These are phyloP conservation scores for Phaffia rhodozyma DNA, from an alignment of 1,284 basidiomycete genomes.

Conservation along the genomic window DNA sequence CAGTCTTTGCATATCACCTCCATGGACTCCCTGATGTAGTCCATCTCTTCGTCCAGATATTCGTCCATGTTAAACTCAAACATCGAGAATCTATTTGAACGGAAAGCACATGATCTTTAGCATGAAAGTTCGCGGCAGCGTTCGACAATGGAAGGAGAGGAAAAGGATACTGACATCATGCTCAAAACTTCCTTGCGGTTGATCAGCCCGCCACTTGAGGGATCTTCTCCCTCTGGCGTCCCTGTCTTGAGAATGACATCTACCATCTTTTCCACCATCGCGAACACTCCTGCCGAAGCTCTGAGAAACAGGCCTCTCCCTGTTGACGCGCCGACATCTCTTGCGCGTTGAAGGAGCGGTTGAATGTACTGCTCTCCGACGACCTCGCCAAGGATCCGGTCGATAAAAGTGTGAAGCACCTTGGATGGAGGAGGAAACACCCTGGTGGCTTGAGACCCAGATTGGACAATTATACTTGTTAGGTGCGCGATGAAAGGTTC, in stretches of 20 bases:
- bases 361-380: slow-evolving; percentile 22
- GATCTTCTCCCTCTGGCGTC: slow-evolving; percentile 20
- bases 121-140: slow-evolving; percentile 8
- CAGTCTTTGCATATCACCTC: slow-evolving; percentile 65
- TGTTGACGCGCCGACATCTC: slow-evolving; percentile 9
- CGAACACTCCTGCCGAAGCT: slow-evolving; percentile 77
- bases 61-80: slow-evolving; percentile 93
- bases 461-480: slow-evolving; percentile 51
- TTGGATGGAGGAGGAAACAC: slow-evolving; percentile 71
- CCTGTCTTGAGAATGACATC: slow-evolving; percentile 50
- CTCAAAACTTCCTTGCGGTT: slow-evolving; percentile 54
- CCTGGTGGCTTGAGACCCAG: slow-evolving; percentile 65
- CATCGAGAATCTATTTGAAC: slow-evolving; percentile 63
- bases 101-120: background rate
- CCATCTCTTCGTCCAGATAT: slow-evolving; percentile 86
- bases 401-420: slow-evolving; percentile 62
- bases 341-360: slow-evolving; percentile 17
- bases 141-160: slow-evolving; percentile 3
- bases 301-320: slow-evolving; percentile 50
- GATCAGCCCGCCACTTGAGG: slow-evolving; percentile 25
- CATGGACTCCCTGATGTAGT: slow-evolving; percentile 61
- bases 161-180: slow-evolving; percentile 49
- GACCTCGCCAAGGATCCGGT: slow-evolving; percentile 62
- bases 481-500: slow-evolving; percentile 71
- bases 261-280: slow-evolving; percentile 74